A percentile compares a stretch with the other conserved stretches of the same genome.
Evolutionary conservation across 2,329 filamentous ascomycete species (phyloP).

Genomic region (Arthrocladium fulminans): DNA sequence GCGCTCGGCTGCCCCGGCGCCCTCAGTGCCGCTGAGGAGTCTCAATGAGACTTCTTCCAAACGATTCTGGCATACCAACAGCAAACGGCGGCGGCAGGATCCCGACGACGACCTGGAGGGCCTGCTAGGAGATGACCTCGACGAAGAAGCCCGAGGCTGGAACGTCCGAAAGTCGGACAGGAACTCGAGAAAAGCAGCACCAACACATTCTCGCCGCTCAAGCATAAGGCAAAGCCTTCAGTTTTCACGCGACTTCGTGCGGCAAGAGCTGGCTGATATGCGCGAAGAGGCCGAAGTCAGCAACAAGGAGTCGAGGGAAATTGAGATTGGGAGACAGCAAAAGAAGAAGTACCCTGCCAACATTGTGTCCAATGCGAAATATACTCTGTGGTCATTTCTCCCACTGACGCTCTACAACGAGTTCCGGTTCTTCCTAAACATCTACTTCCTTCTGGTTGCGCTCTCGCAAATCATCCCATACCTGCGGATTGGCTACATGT

Average conservation of each 20-base stretch:
- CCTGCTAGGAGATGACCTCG: conserved; percentile 42
- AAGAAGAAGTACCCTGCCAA: conserved; percentile 75
- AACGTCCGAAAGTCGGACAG: conserved; percentile 14
- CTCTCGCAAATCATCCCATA: conserved; percentile 86
- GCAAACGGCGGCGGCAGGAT: conserved; percentile 30
- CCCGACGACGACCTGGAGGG: conserved; percentile 58
- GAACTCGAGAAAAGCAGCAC: conserved; percentile 6
- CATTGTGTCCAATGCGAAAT: conserved; percentile 92
- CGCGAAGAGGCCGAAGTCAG: conserved; percentile 30
- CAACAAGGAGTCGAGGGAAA: conserved; percentile 54
- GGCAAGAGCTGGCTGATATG: conserved; percentile 21
- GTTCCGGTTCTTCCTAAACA: conserved; percentile 99
- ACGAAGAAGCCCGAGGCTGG: conserved; percentile 49
- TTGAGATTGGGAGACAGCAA: conserved; percentile 67
- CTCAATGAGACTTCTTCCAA: conserved; percentile 39
- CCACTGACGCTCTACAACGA: conserved; percentile 95
- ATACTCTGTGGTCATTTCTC: conserved; percentile 88
- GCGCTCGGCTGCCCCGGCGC: not conserved
- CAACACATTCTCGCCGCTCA: conserved; percentile 35
- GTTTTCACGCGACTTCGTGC: conserved; percentile 21
- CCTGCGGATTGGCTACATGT: conserved; percentile 84
- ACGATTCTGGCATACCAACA: conserved; percentile 18
- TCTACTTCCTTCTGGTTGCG: conserved; percentile 94
- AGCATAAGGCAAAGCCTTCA: conserved; percentile 50
- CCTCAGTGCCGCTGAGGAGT: conserved; percentile 37